Evolutionary conservation across 2,329 filamentous ascomycete species (phyloP).

Genomic region (Epichloe festucae): DNA sequence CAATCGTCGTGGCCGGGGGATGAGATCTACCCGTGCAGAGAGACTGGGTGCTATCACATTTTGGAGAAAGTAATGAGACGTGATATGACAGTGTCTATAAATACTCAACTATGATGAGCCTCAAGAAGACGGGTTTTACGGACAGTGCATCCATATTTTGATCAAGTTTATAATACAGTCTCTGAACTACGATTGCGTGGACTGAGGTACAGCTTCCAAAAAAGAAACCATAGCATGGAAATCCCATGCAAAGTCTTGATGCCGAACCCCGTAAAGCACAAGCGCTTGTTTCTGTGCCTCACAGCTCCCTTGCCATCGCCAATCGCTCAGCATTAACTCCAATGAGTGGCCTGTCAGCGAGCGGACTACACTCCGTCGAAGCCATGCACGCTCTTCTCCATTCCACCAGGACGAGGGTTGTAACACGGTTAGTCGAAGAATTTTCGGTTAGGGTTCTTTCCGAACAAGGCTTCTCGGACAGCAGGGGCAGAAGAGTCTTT

Average conservation of each 20-base stretch:
- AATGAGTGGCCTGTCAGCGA: slow-evolving; percentile 9
- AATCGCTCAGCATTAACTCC: neutral
- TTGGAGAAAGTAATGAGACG: neutral
- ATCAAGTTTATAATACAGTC: slow-evolving; percentile 17
- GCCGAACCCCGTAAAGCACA: neutral
- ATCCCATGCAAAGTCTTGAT: slow-evolving; percentile 11
- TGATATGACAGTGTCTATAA: neutral
- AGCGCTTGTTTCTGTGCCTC: neutral
- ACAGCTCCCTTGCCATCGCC: neutral
- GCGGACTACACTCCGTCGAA: neutral
- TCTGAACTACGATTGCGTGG: slow-evolving; percentile 16
- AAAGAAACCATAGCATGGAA: neutral
- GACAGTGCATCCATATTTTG: neutral
- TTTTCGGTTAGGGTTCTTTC: slow-evolving; percentile 87
- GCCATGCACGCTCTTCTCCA: neutral
- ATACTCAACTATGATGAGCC: slow-evolving; percentile 3
- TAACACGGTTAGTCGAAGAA: slow-evolving; percentile 67
- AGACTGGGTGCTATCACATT: neutral
- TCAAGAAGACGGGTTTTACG: neutral
- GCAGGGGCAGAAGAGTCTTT: slow-evolving; percentile 75
- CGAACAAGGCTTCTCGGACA: slow-evolving; percentile 78
- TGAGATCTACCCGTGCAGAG: slow-evolving; percentile 1
- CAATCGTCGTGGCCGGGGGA: slow-evolving; percentile 12
- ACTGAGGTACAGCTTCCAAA: slow-evolving; percentile 8
- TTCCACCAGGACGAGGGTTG: neutral